Evolutionary conservation across 2,329 filamentous ascomycete genomes (phyloP).

Genomic region (Neophaeococcomyces mojaviensis): DNA sequence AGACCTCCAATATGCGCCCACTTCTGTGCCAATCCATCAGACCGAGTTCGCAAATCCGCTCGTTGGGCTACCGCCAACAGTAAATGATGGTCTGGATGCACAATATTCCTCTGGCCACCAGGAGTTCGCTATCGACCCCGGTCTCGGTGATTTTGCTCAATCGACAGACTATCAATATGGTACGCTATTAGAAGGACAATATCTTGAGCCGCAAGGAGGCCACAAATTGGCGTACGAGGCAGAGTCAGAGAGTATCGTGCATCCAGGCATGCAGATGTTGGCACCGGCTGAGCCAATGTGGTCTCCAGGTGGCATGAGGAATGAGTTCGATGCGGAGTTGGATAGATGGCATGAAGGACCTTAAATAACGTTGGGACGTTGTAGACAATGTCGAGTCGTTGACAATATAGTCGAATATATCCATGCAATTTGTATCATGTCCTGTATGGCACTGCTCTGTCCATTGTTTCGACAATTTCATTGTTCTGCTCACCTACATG

Average conservation of each 20-base stretch:
- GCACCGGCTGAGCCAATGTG: constrained; percentile 30
- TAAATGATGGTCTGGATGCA: neutral
- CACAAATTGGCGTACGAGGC: neutral
- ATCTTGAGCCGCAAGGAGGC: neutral
- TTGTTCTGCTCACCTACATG: too few relatives aligned
- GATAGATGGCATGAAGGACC: constrained; percentile 1
- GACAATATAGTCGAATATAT: too few relatives aligned
- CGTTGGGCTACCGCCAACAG: constrained; percentile 4
- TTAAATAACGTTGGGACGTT: neutral
- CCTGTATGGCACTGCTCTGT: too few relatives aligned
- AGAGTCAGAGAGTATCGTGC: constrained; percentile 6
- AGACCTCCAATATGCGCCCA: constrained; percentile 1
- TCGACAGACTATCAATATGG: constrained; percentile 4
- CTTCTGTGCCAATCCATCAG: constrained; percentile 4
- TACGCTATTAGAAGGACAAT: neutral
- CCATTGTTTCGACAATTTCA: too few relatives aligned
- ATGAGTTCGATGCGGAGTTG: constrained; percentile 22
- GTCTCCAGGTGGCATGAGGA: constrained; percentile 14
- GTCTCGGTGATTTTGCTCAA: constrained; percentile 4
- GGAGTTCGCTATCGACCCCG: constrained; percentile 3
- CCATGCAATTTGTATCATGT: too few relatives aligned
- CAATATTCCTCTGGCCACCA: neutral
- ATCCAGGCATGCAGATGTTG: constrained; percentile 28
- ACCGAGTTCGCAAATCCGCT: neutral
- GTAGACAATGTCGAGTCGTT: neutral